A percentile compares a stretch with the other conserved stretches of the same genome.
Conservation (phyloP, 2,329 filamentous ascomycete genomes). For the Colletotrichum ledebouriae region DNA sequence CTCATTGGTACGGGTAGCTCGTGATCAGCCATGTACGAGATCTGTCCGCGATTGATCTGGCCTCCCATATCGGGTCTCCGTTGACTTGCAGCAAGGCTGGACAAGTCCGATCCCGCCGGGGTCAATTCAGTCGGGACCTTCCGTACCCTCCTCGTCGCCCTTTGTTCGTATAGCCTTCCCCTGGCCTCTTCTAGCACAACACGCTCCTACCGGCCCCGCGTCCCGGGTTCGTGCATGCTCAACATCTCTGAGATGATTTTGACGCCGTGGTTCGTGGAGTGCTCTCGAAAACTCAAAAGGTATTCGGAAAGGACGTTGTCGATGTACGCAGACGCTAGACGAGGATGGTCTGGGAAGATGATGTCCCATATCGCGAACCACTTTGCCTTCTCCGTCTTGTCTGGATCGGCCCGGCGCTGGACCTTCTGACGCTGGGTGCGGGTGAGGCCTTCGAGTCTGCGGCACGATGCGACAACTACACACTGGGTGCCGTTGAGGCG, state of each 20-base stretch:
- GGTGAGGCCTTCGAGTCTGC: conserved; percentile 17
- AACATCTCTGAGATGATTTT: conserved; percentile 14
- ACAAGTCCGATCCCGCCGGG: too few species aligned
- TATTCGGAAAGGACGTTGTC: conserved; percentile 39
- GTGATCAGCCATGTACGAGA: conserved; percentile 1
- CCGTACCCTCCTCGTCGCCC: too few species aligned
- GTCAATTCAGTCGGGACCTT: too few species aligned
- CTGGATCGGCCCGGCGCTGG: conserved; percentile 38
- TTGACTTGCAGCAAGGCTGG: not conserved
- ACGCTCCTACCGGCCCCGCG: not conserved
- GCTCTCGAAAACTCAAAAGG: conserved; percentile 28
- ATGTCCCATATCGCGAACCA: conserved; percentile 50
- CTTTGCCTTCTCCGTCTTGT: conserved; percentile 45
- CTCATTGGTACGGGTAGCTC: conserved; percentile 14
- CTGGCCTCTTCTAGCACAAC: conserved; percentile 7
- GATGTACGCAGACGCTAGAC: conserved; percentile 45
- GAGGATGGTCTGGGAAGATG: conserved; percentile 44
- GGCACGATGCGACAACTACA: not conserved
- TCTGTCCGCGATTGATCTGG: not conserved
- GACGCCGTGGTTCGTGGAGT: conserved; percentile 3
- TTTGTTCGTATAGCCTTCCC: conserved; percentile 27
- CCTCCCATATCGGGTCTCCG: not conserved
- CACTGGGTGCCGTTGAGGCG: not conserved
- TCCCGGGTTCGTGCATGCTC: conserved; percentile 3
- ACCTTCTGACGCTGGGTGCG: conserved; percentile 44